phyloP scores from a whole-genome alignment of 768 basidiomycete genomes.

The Russula abietina region DNA sequence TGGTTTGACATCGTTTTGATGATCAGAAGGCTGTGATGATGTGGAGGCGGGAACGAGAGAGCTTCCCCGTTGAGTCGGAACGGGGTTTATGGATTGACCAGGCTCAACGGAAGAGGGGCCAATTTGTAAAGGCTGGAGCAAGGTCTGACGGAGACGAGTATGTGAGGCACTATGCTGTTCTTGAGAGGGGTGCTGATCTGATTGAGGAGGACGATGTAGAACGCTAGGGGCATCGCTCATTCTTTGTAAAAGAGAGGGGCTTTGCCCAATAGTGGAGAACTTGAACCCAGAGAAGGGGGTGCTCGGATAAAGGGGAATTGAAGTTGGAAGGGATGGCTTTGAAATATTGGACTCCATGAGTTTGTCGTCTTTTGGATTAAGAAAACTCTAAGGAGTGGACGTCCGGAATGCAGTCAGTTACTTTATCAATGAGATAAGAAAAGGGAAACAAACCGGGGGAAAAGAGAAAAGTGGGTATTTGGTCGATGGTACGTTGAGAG shows the following conservation, averaged over 20 bases:
- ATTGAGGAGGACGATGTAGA: neutral
- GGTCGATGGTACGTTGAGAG: neutral
- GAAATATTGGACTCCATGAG: neutral
- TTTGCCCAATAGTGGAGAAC: constrained; percentile 16
- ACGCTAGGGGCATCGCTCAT: neutral
- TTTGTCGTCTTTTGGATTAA: neutral
- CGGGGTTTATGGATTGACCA: neutral
- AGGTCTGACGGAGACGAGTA: neutral
- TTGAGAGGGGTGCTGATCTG: neutral
- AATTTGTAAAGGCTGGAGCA: neutral
- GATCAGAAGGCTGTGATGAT: neutral
- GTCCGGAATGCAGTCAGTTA: neutral
- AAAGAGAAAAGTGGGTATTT: neutral
- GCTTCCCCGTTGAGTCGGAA: neutral
- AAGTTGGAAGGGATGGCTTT: neutral
- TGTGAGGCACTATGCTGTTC: neutral
- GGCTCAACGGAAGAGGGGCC: neutral
- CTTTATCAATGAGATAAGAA: neutral
- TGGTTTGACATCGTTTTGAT: neutral
- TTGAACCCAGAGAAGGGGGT: constrained; percentile 5
- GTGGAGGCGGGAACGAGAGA: neutral
- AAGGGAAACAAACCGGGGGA: neutral
- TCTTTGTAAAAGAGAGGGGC: constrained; percentile 9
- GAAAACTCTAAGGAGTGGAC: neutral
- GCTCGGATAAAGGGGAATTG: neutral